Evolutionary conservation across 352 stramenopile genomes (phyloP).

Genomic region (Globisporangium splendens): DNA sequence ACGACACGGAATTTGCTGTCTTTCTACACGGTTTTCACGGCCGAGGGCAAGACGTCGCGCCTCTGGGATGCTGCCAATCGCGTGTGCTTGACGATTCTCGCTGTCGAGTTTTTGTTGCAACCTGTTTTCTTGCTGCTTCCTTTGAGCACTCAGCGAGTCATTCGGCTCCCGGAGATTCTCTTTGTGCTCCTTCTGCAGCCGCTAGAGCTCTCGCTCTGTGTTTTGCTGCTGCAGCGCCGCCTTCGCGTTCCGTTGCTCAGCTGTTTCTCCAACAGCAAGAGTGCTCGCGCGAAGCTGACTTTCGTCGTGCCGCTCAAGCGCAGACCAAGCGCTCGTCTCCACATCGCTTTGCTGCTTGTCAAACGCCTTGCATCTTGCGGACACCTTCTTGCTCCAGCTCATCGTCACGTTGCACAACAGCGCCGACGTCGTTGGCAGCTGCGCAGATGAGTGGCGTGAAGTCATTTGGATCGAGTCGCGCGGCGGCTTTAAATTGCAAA

Average conservation of each 20-base stretch:
- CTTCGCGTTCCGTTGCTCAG: too few relatives aligned
- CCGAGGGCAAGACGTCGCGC: too few relatives aligned
- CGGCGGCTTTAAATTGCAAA: too few relatives aligned
- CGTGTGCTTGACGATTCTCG: too few relatives aligned
- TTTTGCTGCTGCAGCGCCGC: too few relatives aligned
- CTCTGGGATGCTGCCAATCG: too few relatives aligned
- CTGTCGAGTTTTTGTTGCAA: conserved; percentile 48
- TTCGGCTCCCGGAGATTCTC: conserved; percentile 28
- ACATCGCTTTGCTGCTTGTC: conserved; percentile 5
- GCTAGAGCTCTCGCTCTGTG: conserved; percentile 33
- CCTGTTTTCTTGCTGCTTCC: conserved; percentile 32
- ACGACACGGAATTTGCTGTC: too few relatives aligned
- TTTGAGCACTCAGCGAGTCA: conserved; percentile 27
- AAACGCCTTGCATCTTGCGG: background rate
- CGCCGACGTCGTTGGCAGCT: background rate
- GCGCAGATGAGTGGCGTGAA: too few relatives aligned
- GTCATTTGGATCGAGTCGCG: too few relatives aligned
- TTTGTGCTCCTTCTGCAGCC: conserved; percentile 45
- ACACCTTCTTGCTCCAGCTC: conserved; percentile 8
- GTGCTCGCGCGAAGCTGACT: too few relatives aligned
- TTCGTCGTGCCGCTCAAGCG: conserved; percentile 23
- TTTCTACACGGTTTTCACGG: too few relatives aligned
- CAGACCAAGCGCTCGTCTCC: conserved; percentile 22
- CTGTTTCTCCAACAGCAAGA: too few relatives aligned
- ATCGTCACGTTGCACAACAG: background rate